Base-by-base conservation (phyloP, 352 stramenopile species). In the Chrysophaeum taylorii region DNA sequence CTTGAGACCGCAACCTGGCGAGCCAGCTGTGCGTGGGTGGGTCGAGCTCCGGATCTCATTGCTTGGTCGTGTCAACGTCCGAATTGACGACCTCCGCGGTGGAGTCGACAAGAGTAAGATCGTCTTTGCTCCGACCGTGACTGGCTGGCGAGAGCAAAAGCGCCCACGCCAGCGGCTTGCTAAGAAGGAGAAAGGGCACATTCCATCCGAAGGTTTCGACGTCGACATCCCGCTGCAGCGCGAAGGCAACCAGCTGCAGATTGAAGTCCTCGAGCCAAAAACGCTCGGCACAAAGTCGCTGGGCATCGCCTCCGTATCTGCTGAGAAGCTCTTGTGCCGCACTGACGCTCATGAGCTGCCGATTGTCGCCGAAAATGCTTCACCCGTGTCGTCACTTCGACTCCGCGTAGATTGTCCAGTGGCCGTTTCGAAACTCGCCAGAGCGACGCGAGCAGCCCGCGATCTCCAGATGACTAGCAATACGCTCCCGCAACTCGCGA, bases 31-130 rank as follows among this genome's bases (percentile, higher is more conserved):
- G 33, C 41, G 9, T 31, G 57, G 57, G 23, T 66, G 18, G 7
- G 4, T 42, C 2, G 57, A 66, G 57, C 4, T 66, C 57, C 31
- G 35, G 2, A 23, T 45, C 2, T 33, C 9, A 15, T 7, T 66
- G 4, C 57, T 66, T 2, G 57, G 33, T 1, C 31, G 23, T 2
- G 57, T 66, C 31, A 31, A 36, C 36, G 9, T 66, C 2, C 31
- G 9, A 23, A 1, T 38, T 31, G 15, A 37, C 1, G 50, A 4
- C 45, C 18, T 57, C 45, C 45, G 45, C 5, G 18, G 7, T 25
- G 45, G 9, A 18, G 18, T 57, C 45, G 45, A 48, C 48, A 60
- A 60, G 48, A 60, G n/a, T n/a, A n/a, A 60, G 48, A 31, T 60
- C 18, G 18, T 33, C 18, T 41, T 15, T 36, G 33, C 2, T 1